Conservation (phyloP, 305 asterid species). For the Withania somnifera region DNA sequence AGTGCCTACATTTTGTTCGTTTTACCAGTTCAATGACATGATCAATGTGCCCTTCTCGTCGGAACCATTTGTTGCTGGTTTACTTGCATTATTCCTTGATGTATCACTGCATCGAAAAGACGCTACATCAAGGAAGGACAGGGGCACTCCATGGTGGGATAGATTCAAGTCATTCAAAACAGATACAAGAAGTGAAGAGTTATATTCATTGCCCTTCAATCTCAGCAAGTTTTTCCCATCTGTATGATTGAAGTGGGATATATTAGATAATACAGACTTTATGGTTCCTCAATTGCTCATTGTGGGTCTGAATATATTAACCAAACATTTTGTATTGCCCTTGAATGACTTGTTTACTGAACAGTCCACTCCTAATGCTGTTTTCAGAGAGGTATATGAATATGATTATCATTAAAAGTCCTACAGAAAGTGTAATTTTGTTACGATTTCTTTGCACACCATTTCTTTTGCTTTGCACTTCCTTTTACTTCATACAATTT, state of each 20-base stretch:
- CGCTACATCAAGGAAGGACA: constrained; percentile 48
- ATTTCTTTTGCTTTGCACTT: too few relatives aligned
- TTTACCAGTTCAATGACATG: constrained; percentile 72
- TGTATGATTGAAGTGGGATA: constrained; percentile 17
- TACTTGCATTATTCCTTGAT: constrained; percentile 54
- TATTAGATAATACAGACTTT: background rate
- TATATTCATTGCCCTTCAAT: constrained; percentile 70
- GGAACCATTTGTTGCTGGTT: constrained; percentile 69
- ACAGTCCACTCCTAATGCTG: background rate
- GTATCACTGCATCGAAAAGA: constrained; percentile 57
- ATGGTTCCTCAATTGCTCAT: background rate
- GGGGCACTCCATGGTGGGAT: constrained; percentile 95
- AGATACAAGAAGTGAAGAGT: constrained; percentile 77
- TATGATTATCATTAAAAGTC: background rate
- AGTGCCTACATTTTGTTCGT: background rate
- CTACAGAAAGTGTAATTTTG: background rate
- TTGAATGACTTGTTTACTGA: background rate
- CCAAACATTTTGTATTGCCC: background rate
- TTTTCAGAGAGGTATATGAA: background rate
- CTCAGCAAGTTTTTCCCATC: constrained; percentile 92
- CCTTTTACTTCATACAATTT: background rate
- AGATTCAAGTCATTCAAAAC: constrained; percentile 59
- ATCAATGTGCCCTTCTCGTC: constrained; percentile 76
- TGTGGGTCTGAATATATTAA: background rate
- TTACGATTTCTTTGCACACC: background rate